A percentile compares a stretch with the other conserved stretches of the same genome.
These are phyloP conservation scores for Scleroderma citrinum DNA, from an alignment of 768 basidiomycete genomes.

Conservation along the genomic window DNA sequence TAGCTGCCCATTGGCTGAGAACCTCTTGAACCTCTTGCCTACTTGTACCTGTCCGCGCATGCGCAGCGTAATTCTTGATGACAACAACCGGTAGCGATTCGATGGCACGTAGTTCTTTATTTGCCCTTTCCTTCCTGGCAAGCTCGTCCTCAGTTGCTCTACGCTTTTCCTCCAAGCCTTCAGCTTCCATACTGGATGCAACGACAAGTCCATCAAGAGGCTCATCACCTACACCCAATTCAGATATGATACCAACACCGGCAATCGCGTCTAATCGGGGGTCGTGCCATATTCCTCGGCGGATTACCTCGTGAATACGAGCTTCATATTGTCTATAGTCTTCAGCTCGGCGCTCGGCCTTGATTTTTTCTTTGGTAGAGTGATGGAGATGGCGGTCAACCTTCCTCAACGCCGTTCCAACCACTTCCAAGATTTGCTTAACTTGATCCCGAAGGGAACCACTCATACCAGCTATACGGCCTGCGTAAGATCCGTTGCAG, in stretches of 20 bases:
- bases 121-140: slow-evolving; percentile 22
- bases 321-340: slow-evolving; percentile 33
- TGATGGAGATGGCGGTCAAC: slow-evolving; percentile 49
- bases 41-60: slow-evolving; percentile 43
- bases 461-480: slow-evolving; percentile 66
- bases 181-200: slow-evolving; percentile 11
- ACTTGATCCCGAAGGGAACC: slow-evolving; percentile 77
- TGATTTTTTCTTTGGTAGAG: slow-evolving; percentile 35
- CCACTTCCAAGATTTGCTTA: slow-evolving; percentile 77
- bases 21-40: slow-evolving; percentile 71
- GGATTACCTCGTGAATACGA: slow-evolving; percentile 42
- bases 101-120: slow-evolving; percentile 46
- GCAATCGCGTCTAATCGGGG: slow-evolving; percentile 79
- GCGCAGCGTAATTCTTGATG: slow-evolving; percentile 70
- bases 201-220: slow-evolving; percentile 34
- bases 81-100: slow-evolving; percentile 79
- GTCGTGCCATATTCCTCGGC: slow-evolving; percentile 76
- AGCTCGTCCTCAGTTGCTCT: slow-evolving; percentile 30
- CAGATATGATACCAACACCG: slow-evolving; percentile 82
- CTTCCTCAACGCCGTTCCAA: slow-evolving; percentile 61
- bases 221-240: slow-evolving; percentile 82
- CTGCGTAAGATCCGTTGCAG: background rate
- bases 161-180: slow-evolving; percentile 13
- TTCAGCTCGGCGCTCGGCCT: slow-evolving; percentile 33
- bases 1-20: slow-evolving; percentile 81